Conservation (phyloP, 2,329 filamentous ascomycete species). For the Aureobasidium sp. region DNA sequence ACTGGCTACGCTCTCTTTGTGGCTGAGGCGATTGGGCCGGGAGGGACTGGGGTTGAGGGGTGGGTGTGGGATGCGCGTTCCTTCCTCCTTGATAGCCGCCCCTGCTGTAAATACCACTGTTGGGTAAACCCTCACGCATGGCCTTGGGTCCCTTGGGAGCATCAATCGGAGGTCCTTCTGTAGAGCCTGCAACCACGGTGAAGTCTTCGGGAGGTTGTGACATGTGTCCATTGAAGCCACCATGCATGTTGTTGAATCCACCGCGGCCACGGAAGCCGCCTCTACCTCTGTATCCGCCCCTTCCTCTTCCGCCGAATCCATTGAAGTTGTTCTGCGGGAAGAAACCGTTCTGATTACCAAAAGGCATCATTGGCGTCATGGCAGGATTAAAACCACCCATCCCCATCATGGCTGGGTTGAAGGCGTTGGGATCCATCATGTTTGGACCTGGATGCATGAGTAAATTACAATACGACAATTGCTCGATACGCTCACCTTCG, state of each 20-base stretch:
- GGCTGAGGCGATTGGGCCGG: slow-evolving; percentile 9
- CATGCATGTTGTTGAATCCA: slow-evolving; percentile 19
- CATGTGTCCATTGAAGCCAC: slow-evolving; percentile 17
- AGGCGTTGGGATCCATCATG: slow-evolving; percentile 1
- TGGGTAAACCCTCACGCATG: slow-evolving; percentile 81
- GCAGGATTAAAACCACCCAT: slow-evolving; percentile 1
- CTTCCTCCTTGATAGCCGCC: slow-evolving; percentile 26
- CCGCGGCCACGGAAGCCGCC: slow-evolving; percentile 36
- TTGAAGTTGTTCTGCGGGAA: slow-evolving; percentile 7
- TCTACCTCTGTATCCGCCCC: slow-evolving; percentile 30
- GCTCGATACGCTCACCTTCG: not conserved
- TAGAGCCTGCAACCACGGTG: slow-evolving; percentile 11
- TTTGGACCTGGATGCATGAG: not conserved
- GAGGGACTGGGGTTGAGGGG: slow-evolving; percentile 7
- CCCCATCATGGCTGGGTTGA: slow-evolving; percentile 4
- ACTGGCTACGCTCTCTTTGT: slow-evolving; percentile 15
- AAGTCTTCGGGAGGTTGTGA: slow-evolving; percentile 3
- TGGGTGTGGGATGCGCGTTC: slow-evolving; percentile 28
- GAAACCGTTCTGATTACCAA: slow-evolving; percentile 4
- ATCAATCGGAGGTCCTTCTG: slow-evolving; percentile 27
- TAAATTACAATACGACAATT: not conserved
- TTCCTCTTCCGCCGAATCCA: slow-evolving; percentile 7
- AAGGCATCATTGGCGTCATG: slow-evolving; percentile 5
- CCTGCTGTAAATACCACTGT: slow-evolving; percentile 63
- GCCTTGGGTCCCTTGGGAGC: slow-evolving; percentile 91